Evolutionary conservation across 1,139 yeast species (phyloP).

Genomic region (Pichia sp.): DNA sequence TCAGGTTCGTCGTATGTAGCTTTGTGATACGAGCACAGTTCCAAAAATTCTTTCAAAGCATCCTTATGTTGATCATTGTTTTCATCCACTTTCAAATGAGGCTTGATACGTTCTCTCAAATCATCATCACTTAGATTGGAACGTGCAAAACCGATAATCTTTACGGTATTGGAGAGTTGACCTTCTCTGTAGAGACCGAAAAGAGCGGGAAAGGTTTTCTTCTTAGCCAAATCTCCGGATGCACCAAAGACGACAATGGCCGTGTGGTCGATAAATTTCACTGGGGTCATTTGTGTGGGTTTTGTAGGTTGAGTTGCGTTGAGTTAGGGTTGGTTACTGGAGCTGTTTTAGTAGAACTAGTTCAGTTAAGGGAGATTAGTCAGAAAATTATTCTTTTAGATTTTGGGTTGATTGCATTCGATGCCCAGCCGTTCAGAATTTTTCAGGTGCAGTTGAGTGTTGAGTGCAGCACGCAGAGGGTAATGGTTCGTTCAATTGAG

Average conservation of each 20-base stretch:
- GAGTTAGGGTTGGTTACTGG: too few relatives aligned
- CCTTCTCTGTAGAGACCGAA: slow-evolving; percentile 77
- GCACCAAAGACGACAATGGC: slow-evolving; percentile 90
- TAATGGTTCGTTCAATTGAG: too few relatives aligned
- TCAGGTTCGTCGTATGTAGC: slow-evolving; percentile 79
- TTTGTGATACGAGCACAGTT: slow-evolving; percentile 56
- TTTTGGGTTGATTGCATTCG: too few relatives aligned
- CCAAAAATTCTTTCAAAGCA: slow-evolving; percentile 57
- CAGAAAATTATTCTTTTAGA: too few relatives aligned
- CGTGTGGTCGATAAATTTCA: slow-evolving; percentile 52
- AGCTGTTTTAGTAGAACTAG: too few relatives aligned
- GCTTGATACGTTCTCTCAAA: slow-evolving; percentile 57
- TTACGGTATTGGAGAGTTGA: slow-evolving; percentile 58
- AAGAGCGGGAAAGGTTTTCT: slow-evolving; percentile 84
- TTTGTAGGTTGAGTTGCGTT: too few relatives aligned
- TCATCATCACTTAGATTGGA: slow-evolving; percentile 63
- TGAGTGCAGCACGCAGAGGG: too few relatives aligned
- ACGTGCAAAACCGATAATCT: slow-evolving; percentile 89
- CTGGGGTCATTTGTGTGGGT: not conserved
- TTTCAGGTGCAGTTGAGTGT: too few relatives aligned
- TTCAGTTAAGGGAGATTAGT: too few relatives aligned
- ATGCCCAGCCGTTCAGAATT: too few relatives aligned
- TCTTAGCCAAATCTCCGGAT: slow-evolving; percentile 94
- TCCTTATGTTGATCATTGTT: slow-evolving; percentile 24
- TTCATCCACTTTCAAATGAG: slow-evolving; percentile 53